Evolutionary conservation across 306 rosid genomes (phyloP), one percentile per base, ranked within the genome.

Genomic region (Cajanus cajan): DNA sequence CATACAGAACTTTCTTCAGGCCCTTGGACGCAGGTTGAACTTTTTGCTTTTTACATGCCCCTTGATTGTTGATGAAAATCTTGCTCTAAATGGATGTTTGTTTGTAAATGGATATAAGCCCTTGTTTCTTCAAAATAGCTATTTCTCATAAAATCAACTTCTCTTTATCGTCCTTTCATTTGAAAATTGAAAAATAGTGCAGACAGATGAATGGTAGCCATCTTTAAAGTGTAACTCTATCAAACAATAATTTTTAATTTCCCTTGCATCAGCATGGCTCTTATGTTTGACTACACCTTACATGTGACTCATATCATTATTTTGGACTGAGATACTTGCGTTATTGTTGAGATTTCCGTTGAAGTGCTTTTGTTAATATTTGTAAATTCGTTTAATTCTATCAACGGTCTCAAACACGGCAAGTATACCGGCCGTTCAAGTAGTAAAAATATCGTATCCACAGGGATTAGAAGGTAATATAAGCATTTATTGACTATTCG

Each of bases 1-100:
- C 65, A 90, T 94, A 87, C 98, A 94, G 79, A 92, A 92, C 86
- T 94, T 92, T 84, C 97, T 94, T 82, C 98, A 89, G 72, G 92
- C 89, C 68, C 98, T 92, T 68, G 98, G 90, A 40, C 87, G 80
- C 73, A 88, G 98, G 98, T 94, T 85, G 47, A 50, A 34, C 28
- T 18, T 63, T 58, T 19, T n/a, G 24, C 48, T 25, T 13, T 28
- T 59, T 47, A 15, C 5, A 36, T 41, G 11, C 16, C 54, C 9
- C 51, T 52, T 71, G 21, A 28, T 18, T 70, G 12, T 33, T 75
- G 54, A 50, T 71, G 69, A 82, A 28, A 74, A 47, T 50, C 9
- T 8, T 81, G 1, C 51, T 51, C 51, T 44, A 55, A 11, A 2
- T 34, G 24, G 24, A 62, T 62, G 44, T 34, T 28, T 31, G 41